These are phyloP conservation scores for Boletus smithii DNA, from an alignment of 1,284 basidiomycete species.

Conservation along the genomic window DNA sequence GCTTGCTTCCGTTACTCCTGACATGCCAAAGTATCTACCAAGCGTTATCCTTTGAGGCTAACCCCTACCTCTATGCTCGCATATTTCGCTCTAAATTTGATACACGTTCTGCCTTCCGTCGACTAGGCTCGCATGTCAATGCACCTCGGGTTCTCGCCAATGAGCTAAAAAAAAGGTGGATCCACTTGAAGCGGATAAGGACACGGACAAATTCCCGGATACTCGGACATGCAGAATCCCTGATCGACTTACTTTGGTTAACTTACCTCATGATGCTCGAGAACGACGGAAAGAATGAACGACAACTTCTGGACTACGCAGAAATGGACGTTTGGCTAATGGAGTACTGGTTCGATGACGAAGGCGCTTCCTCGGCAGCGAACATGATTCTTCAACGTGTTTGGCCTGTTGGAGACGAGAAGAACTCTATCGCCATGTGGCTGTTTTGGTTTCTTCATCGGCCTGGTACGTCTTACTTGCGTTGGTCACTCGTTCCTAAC, in stretches of 20 bases:
- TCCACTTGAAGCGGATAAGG: conserved; percentile 51
- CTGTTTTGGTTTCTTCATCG: conserved; percentile 67
- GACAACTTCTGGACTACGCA: conserved; percentile 59
- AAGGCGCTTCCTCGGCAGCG: conserved; percentile 44
- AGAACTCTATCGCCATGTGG: conserved; percentile 65
- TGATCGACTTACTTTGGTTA: conserved; percentile 54
- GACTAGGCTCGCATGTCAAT: conserved; percentile 45
- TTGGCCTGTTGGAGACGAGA: conserved; percentile 57
- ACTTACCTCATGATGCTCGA: conserved; percentile 77
- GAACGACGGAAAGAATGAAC: conserved; percentile 75
- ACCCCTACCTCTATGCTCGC: conserved; percentile 63
- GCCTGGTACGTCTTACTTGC: conserved; percentile 44
- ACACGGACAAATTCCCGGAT: conserved; percentile 38
- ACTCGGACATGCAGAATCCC: conserved; percentile 19
- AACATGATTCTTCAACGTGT: conserved; percentile 35
- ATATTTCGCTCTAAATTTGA: conserved; percentile 74
- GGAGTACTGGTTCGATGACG: conserved; percentile 51
- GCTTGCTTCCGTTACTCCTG: conserved; percentile 51
- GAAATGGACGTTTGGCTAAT: conserved; percentile 47
- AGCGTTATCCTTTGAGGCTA: conserved; percentile 45
- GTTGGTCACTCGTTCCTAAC: neutral
- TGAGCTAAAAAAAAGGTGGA: conserved; percentile 58
- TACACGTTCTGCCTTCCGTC: conserved; percentile 48
- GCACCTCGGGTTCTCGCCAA: conserved; percentile 45
- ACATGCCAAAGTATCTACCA: conserved; percentile 52